Evolutionary conservation across 495 filamentous ascomycete genomes (phyloP), one percentile per base, ranked within the genome.

Genomic region (Beverwykella pulmonaria): DNA sequence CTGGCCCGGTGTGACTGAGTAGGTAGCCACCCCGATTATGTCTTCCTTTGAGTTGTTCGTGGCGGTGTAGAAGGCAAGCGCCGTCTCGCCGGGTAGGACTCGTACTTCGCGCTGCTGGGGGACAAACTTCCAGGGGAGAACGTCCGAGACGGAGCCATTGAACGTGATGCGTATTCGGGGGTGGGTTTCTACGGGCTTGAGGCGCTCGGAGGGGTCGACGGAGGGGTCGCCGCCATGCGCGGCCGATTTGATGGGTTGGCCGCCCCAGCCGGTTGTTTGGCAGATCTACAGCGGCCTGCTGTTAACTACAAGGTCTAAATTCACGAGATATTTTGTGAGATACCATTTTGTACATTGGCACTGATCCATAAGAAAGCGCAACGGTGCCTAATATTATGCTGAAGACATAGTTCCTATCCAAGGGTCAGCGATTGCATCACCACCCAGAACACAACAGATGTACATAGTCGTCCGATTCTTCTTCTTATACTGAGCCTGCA

Each of bases 341-440:
- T 64, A 95, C 92, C 92, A 96, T 96, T 77, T 97, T 97, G 81
- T 99, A 99, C 76, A 98, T 82, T 25, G 94, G 94, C 60, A 99
- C 94, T 44, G 92, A 95, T 59, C 93, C 93, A 75, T 99, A 99
- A 6, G 92, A 91, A 25, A 98, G 82, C 27, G 92, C 92, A 49
- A 95, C 88, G 6, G 93, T 97, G 62, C 90, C 93, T 56, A 99
- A 79, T 64, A 96, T 92, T 61, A 94, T 75, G 76, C 91, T 94
- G 49, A 93, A 77, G 30, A 88, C 86, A 78, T 96, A 97, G 76
- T 87, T 91, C 79, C 90, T 93, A 71, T 41, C 14, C 8, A 29
- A 47, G 1, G 25, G n/a, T 72, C n/a, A 69, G 44, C 47, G 7
- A 26, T 15, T 44, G 44, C 3, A 17, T 17, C 7, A 29, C 41